Percentiles rank a stretch among this genome's conserved stretches.
Conservation (phyloP, 192 early-diverging fungal species). For the Allomyces macrogynus region DNA sequence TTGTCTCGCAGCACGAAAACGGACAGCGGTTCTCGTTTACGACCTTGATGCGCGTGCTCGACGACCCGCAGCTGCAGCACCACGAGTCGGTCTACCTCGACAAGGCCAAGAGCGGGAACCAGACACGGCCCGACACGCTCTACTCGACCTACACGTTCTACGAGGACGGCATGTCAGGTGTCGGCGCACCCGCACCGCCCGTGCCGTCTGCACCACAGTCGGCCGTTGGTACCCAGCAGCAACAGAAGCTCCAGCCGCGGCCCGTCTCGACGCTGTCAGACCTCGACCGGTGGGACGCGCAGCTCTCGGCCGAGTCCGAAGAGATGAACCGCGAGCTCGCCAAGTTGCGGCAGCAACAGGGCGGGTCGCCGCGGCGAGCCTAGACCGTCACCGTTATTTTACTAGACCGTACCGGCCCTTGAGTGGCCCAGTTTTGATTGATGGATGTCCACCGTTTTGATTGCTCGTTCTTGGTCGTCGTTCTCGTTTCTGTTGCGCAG, state of each 20-base stretch:
- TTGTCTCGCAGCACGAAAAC: not conserved
- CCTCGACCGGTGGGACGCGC: not conserved
- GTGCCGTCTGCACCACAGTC: not conserved
- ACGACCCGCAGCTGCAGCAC: slow-evolving; percentile 1
- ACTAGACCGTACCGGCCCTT: no score
- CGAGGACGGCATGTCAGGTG: not conserved
- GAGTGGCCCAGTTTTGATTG: no score
- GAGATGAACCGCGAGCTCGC: not conserved
- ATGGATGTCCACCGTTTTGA: no score
- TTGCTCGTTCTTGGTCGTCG: no score
- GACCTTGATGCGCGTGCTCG: not conserved
- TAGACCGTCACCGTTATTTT: no score
- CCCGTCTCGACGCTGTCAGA: not conserved
- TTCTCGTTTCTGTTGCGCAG: no score
- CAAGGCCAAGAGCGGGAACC: not conserved
- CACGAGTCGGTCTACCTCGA: not conserved
- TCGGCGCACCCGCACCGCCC: not conserved
- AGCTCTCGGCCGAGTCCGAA: not conserved
- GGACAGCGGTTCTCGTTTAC: not conserved
- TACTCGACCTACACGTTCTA: not conserved
- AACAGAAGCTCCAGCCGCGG: not conserved
- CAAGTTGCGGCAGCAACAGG: not conserved
- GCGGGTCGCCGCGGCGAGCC: no score
- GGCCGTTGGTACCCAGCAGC: not conserved
- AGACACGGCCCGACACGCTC: not conserved